Conservation (phyloP, 768 basidiomycete genomes). For the Auricularia sp. region DNA sequence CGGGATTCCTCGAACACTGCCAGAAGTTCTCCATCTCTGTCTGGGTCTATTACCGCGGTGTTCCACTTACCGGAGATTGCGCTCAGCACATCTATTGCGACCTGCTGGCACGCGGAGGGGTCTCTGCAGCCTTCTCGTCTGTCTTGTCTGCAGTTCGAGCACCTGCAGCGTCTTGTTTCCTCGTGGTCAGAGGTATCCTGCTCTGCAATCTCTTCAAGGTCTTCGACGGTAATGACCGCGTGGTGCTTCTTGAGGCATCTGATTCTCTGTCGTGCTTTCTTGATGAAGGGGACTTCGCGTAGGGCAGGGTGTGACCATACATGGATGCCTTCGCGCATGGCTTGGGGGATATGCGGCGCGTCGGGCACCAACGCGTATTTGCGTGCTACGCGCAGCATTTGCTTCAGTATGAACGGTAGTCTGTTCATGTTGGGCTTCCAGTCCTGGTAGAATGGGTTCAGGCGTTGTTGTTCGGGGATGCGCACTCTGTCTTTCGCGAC, state of each 20-base stretch:
- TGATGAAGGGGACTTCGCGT: no score
- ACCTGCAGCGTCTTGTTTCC: neutral
- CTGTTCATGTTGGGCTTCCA: neutral
- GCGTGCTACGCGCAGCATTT: neutral
- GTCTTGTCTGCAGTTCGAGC: neutral
- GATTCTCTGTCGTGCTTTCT: neutral
- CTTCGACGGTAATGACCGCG: neutral
- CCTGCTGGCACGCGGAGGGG: neutral
- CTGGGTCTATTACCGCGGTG: no score
- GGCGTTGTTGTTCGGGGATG: neutral
- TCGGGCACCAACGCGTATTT: neutral
- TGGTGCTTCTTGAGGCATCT: neutral
- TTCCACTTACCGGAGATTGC: neutral
- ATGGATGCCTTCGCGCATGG: neutral
- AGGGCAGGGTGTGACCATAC: neutral
- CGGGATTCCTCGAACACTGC: no score
- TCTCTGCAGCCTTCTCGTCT: neutral
- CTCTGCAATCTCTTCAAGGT: neutral
- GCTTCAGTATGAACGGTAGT: neutral
- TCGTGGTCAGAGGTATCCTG: neutral
- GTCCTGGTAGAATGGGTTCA: neutral
- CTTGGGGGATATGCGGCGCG: neutral
- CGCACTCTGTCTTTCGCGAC: neutral
- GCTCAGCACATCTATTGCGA: neutral
- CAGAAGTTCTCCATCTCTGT: no score